Evolutionary conservation across 148 eudicot genomes (phyloP).

Genomic region (Pouteria glomerata): DNA sequence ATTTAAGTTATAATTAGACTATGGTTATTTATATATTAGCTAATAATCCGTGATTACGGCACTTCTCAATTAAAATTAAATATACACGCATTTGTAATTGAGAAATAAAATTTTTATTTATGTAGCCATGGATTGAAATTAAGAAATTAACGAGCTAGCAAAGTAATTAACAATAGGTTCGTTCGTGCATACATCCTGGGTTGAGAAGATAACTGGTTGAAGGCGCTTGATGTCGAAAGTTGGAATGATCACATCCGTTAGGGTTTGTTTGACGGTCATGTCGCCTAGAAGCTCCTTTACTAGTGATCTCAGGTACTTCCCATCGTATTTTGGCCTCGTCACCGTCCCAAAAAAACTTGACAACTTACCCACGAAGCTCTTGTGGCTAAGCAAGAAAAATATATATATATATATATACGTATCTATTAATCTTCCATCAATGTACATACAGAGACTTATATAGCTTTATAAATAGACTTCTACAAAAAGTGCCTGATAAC

Average conservation of each 20-base stretch:
- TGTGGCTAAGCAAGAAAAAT: constrained; percentile 19
- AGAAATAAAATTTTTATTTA: too few species aligned
- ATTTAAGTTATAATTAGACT: not conserved
- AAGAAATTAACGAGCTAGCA: too few species aligned
- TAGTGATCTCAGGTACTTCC: constrained; percentile 28
- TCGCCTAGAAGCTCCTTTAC: constrained; percentile 18
- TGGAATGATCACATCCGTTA: constrained; percentile 35
- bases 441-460: too few species aligned
- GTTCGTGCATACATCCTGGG: constrained; percentile 23
- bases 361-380: constrained; percentile 15
- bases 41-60: too few species aligned
- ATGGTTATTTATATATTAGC: too few species aligned
- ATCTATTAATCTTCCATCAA: too few species aligned
- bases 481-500: too few species aligned
- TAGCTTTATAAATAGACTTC: too few species aligned
- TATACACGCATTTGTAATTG: too few species aligned
- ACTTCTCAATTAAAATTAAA: too few species aligned
- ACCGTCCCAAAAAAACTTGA: constrained; percentile 6
- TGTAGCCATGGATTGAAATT: too few species aligned
- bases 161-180: not conserved
- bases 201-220: constrained; percentile 36
- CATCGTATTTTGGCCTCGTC: constrained; percentile 36
- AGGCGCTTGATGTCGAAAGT: constrained; percentile 40
- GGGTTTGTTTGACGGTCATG: constrained; percentile 23
- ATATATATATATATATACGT: not conserved